Base-by-base conservation (phyloP, 2,329 filamentous ascomycete species). In the Torrubiella hemipterigena region DNA sequence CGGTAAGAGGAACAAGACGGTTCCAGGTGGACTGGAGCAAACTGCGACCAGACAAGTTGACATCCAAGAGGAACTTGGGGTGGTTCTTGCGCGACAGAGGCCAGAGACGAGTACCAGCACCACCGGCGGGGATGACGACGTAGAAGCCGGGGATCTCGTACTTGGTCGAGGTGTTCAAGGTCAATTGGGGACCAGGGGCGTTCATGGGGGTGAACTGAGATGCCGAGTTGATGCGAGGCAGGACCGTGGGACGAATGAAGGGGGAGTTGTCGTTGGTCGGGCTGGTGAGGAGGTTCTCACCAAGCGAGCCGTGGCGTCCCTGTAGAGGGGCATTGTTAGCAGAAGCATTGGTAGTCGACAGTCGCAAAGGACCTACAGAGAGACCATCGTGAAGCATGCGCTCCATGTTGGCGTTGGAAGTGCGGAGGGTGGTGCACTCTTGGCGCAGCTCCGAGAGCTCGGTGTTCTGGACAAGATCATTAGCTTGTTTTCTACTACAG, bases 61-160 rank as follows among this genome's bases (percentile, higher is more conserved):
- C 43, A 22, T 46, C 44, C 20, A 46, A 37, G 29, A 46, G 37
- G 26, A 46, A 46, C 33, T 46, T 46, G 42, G 44, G 44, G 31
- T 46, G 44, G 26, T 46, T 44, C 38, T 46, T 42, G 17, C 44
- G 42, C 9, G 44, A 46, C 22, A 46, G 38, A 12, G 44, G 44
- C 44, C 44, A 46, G 12, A 46, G 40, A 34, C 44, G 44, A 33
- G 44, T 46, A 17, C 44, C 44, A 25, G 44, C 44, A 35, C 44
- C 44, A 28, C 44, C 44, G n/a, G 44, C 44, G 9, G 44, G 44
- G 22, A 46, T 46, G 15, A 46, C 43, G 29, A 44, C 42, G 32
- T 45, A 46, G 33, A 46, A 46, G 24, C 44, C 44, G n/a, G 42
- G 41, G 24, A 46, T 38, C 34, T 46, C 44, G 17, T 42, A 43